Evolutionary conservation across 768 basidiomycete genomes (phyloP).

Genomic region (Tylopilus rubrobrunneus): DNA sequence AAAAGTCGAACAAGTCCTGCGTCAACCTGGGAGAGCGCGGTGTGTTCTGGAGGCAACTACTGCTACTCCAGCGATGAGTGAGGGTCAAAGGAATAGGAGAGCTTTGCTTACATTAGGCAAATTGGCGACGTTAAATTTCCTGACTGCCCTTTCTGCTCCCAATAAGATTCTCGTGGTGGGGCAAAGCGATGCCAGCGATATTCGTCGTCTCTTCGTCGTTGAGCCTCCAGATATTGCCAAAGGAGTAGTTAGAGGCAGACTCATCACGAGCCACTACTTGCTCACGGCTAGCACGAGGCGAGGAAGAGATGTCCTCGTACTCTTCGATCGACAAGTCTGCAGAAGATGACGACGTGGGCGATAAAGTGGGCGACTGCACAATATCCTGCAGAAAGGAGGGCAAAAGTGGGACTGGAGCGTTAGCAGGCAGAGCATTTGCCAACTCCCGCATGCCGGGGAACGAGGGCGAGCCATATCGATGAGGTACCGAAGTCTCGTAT

Average conservation of each 20-base stretch:
- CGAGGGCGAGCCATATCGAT: conserved; percentile 39
- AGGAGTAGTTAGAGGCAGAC: conserved; percentile 28
- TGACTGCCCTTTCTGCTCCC: conserved; percentile 39
- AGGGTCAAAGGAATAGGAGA: not conserved
- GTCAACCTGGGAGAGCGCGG: not conserved
- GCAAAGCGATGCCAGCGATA: conserved; percentile 47
- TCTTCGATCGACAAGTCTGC: conserved; percentile 66
- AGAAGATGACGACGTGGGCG: conserved; percentile 62
- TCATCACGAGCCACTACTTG: conserved; percentile 25
- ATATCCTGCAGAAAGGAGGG: conserved; percentile 77
- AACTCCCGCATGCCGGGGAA: conserved; percentile 30
- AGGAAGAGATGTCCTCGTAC: conserved; percentile 35
- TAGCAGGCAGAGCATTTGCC: conserved; percentile 17
- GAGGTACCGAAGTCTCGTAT: conserved; percentile 60
- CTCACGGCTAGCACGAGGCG: conserved; percentile 26
- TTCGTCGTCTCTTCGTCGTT: conserved; percentile 68
- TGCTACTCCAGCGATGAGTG: not conserved
- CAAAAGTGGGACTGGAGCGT: conserved; percentile 52
- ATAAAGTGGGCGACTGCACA: conserved; percentile 62
- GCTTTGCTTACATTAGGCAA: conserved; percentile 19
- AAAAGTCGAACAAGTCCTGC: conserved; percentile 7
- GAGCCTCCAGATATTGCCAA: conserved; percentile 64
- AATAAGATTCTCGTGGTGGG: conserved; percentile 37
- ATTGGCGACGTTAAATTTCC: conserved; percentile 33
- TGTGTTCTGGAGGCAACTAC: not conserved